Conservation (phyloP, 352 stramenopile species). For the Globisporangium nagaii region DNA sequence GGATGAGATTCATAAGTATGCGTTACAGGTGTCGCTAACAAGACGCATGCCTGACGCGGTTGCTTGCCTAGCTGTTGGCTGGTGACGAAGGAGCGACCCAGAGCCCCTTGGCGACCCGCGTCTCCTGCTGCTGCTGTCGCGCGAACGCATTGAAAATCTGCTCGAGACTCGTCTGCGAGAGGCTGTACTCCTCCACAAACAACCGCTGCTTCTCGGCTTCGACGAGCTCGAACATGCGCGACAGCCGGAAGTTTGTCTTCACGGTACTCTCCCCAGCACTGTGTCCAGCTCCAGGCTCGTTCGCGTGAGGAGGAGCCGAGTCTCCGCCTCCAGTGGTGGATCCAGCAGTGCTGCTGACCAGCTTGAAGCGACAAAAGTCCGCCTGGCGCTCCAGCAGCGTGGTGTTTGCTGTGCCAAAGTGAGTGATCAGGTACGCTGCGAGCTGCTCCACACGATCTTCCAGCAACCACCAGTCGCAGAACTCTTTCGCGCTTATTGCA, state of each 20-base stretch:
- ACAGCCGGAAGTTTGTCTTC: background rate
- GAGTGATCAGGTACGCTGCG: slow-evolving; percentile 23
- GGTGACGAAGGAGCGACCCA: background rate
- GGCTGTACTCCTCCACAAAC: slow-evolving; percentile 64
- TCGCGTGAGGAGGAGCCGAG: no score
- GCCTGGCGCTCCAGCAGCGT: slow-evolving; percentile 50
- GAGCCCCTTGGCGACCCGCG: background rate
- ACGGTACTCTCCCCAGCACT: background rate
- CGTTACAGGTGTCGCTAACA: no score
- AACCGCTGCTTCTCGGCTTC: slow-evolving; percentile 12
- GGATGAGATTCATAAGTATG: no score
- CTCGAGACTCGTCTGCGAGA: slow-evolving; percentile 82
- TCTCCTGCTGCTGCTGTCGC: slow-evolving; percentile 24
- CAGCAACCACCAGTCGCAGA: slow-evolving; percentile 60
- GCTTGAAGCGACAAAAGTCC: slow-evolving; percentile 62
- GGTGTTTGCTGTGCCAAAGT: slow-evolving; percentile 25
- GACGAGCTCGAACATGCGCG: slow-evolving; percentile 8
- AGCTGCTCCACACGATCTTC: slow-evolving; percentile 45
- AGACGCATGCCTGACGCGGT: no score
- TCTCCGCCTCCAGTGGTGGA: no score
- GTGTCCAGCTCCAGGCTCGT: background rate
- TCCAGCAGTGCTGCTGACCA: slow-evolving; percentile 3
- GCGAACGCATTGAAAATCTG: slow-evolving; percentile 88
- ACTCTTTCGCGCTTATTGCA: slow-evolving; percentile 22
- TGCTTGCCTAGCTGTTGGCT: background rate